Conservation (phyloP, 2,329 filamentous ascomycete species). For the Stachybotrys echinatus region DNA sequence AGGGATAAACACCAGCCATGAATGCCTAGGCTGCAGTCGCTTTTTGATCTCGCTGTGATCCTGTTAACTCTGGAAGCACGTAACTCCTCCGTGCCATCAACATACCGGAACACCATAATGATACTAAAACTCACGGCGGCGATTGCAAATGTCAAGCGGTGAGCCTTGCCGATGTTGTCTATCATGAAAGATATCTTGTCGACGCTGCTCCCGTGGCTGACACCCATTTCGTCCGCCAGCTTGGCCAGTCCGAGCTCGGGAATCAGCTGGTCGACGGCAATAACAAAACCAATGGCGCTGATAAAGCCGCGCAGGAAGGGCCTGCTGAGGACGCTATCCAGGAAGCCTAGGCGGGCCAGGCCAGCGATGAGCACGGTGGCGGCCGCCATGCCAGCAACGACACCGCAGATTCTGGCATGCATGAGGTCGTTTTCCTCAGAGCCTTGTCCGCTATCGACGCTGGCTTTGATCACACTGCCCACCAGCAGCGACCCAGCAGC, state of each 20-base stretch:
- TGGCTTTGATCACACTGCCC: slow-evolving; percentile 77
- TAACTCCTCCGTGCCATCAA: background rate
- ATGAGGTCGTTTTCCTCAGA: slow-evolving; percentile 60
- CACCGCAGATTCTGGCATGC: slow-evolving; percentile 80
- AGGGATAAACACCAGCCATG: slow-evolving; percentile 79
- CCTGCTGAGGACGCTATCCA: slow-evolving; percentile 89
- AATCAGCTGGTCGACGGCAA: slow-evolving; percentile 89
- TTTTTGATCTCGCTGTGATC: slow-evolving; percentile 68
- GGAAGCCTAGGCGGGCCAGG: slow-evolving; percentile 77
- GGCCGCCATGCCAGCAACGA: slow-evolving; percentile 83
- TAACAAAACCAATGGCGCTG: slow-evolving; percentile 93
- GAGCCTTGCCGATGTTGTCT: slow-evolving; percentile 58
- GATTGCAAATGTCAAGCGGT: slow-evolving; percentile 71
- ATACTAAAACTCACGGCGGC: slow-evolving; percentile 75
- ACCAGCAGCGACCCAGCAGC: slow-evolving; percentile 88
- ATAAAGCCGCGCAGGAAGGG: slow-evolving; percentile 95
- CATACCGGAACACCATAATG: slow-evolving; percentile 85
- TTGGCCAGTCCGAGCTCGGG: slow-evolving; percentile 77
- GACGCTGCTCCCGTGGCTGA: slow-evolving; percentile 78
- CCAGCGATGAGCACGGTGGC: slow-evolving; percentile 86
- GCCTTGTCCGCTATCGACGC: slow-evolving; percentile 61
- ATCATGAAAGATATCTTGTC: slow-evolving; percentile 81
- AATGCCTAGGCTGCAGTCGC: slow-evolving; percentile 71
- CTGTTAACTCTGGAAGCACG: background rate
- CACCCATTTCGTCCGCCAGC: slow-evolving; percentile 57